Evolutionary conservation across 1,284 basidiomycete genomes (phyloP).

Genomic region (Inonotus obliquus): DNA sequence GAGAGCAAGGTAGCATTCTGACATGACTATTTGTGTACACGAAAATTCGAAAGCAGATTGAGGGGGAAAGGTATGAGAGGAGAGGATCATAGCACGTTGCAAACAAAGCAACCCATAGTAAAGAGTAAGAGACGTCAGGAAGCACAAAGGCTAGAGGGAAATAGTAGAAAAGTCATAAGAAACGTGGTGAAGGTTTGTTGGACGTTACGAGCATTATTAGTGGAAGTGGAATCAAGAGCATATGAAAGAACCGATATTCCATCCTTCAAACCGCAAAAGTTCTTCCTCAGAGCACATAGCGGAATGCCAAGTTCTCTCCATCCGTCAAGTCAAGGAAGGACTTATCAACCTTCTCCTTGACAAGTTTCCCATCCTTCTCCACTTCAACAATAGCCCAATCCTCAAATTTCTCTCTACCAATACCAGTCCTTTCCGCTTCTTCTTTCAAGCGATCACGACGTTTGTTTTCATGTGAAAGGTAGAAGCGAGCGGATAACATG

Average conservation of each 20-base stretch:
- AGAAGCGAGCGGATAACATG: constrained; percentile 22
- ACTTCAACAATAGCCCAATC: constrained; percentile 26
- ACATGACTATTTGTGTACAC: background rate
- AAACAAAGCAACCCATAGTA: background rate
- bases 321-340: constrained; percentile 27
- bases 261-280: background rate
- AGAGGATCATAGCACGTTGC: background rate
- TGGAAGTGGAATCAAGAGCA: background rate
- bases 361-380: constrained; percentile 21
- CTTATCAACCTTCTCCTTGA: constrained; percentile 23
- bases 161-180: background rate
- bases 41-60: background rate
- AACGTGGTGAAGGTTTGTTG: background rate
- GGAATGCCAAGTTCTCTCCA: constrained; percentile 25
- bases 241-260: background rate
- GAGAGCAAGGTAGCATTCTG: background rate
- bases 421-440: constrained; percentile 13
- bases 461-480: constrained; percentile 25
- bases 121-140: background rate
- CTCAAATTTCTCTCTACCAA: constrained; percentile 21
- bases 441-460: constrained; percentile 24
- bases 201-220: background rate
- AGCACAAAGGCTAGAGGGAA: background rate
- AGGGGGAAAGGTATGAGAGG: background rate
- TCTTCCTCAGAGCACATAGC: constrained; percentile 25